Conservation (phyloP, 179 eudicot species). For the Silene coronaria region DNA sequence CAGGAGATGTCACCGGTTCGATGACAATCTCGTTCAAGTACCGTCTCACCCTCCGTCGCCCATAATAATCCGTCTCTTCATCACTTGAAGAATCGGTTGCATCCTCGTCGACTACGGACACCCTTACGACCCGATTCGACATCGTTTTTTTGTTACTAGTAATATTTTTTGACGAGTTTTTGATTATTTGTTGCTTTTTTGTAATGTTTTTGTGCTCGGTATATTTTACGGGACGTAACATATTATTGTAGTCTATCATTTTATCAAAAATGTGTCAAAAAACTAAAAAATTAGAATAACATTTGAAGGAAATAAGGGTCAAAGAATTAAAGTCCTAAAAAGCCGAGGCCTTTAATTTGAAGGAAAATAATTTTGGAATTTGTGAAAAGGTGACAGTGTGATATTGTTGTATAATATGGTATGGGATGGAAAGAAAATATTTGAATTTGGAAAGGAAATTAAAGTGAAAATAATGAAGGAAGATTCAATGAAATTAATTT, state of each 20-base stretch:
- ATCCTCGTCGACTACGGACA: constrained; percentile 64
- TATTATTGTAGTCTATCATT: constrained; percentile 24
- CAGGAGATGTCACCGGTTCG: constrained; percentile 14
- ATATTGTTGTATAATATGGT: neutral
- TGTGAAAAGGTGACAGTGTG: constrained; percentile 10
- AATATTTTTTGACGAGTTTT: no score
- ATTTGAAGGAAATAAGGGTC: neutral
- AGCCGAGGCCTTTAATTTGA: neutral
- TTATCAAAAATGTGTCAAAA: neutral
- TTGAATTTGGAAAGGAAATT: neutral
- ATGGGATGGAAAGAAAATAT: neutral
- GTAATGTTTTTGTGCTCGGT: constrained; percentile 54
- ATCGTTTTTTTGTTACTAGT: neutral
- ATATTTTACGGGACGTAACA: constrained; percentile 59
- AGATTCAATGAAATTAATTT: constrained; percentile 16
- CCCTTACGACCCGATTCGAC: constrained; percentile 38
- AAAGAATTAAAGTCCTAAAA: neutral
- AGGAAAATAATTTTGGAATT: neutral
- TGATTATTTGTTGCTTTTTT: constrained; percentile 19
- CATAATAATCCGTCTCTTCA: constrained; percentile 50
- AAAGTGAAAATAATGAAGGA: neutral
- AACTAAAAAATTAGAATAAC: neutral
- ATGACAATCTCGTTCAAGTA: constrained; percentile 54
- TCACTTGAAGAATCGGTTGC: constrained; percentile 87
- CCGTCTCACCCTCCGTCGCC: constrained; percentile 52